A percentile compares a stretch with the other conserved stretches of the same genome.
These are phyloP conservation scores for Artemisia argyi DNA, from an alignment of 129 eudicot species.

Conservation along the genomic window DNA sequence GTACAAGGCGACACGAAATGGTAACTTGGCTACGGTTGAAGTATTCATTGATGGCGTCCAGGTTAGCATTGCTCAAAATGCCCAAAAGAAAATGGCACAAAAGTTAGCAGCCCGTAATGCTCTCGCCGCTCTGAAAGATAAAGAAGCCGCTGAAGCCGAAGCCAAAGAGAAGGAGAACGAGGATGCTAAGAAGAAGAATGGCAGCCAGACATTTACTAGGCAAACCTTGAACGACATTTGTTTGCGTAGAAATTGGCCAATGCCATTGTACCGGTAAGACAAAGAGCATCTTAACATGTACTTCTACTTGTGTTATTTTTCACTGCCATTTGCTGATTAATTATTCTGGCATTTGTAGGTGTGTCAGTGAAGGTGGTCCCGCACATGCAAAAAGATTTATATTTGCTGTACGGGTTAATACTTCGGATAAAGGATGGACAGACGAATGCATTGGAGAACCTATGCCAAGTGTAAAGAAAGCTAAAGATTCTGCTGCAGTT, in stretches of 20 bases:
- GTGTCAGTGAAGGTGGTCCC: constrained; percentile 95
- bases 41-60: constrained; percentile 86
- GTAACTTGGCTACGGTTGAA: constrained; percentile 91
- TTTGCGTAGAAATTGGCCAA: constrained; percentile 97
- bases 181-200: constrained; percentile 67
- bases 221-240: constrained; percentile 97
- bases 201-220: constrained; percentile 81
- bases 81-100: constrained; percentile 99
- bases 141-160: constrained; percentile 70
- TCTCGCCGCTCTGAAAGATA: constrained; percentile 70
- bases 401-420: constrained; percentile 85
- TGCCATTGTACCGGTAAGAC: constrained; percentile 86
- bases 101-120: constrained; percentile 98
- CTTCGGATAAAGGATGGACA: constrained; percentile 92
- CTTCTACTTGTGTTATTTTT: background rate
- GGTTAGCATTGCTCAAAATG: constrained; percentile 79
- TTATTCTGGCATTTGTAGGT: constrained; percentile 43
- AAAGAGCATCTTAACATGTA: background rate
- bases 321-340: background rate
- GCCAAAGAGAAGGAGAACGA: constrained; percentile 53
- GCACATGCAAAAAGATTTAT: constrained; percentile 96
- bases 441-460: constrained; percentile 97
- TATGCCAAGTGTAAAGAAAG: constrained; percentile 99
- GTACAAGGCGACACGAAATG: constrained; percentile 85
- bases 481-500: constrained; percentile 99